Conservation (phyloP, 352 stramenopile species). For the Thraustochytrium striatum region DNA sequence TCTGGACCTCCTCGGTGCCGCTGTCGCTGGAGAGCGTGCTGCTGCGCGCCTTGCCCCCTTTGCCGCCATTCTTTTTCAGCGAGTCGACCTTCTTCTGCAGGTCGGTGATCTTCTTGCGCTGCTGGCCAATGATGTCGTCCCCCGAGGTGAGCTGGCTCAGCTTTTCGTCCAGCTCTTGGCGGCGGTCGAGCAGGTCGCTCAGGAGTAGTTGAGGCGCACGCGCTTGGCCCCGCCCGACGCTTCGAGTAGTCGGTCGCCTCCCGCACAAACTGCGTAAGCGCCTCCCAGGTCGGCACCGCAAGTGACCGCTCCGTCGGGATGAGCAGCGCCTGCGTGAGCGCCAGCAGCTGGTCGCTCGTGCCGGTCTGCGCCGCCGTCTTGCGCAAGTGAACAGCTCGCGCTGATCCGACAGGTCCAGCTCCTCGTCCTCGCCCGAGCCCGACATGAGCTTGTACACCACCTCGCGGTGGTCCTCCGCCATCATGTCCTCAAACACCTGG, state of each 20-base stretch:
- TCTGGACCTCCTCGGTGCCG: constrained; percentile 26
- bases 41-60: not conserved
- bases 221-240: not conserved
- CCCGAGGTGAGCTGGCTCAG: constrained; percentile 20
- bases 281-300: constrained; percentile 33
- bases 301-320: constrained; percentile 31
- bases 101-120: constrained; percentile 40
- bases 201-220: constrained; percentile 42
- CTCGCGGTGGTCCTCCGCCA: constrained; percentile 40
- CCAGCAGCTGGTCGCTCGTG: constrained; percentile 36
- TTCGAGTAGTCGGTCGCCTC: constrained; percentile 39
- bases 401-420: constrained; percentile 39
- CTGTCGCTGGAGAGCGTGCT: not conserved
- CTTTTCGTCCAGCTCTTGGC: constrained; percentile 27
- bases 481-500: constrained; percentile 46
- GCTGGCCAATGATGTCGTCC: constrained; percentile 39
- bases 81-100: not conserved
- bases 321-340: constrained; percentile 30
- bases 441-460: constrained; percentile 23
- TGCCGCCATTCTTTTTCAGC: not conserved
- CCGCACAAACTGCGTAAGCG: constrained; percentile 18
- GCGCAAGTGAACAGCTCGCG: constrained; percentile 23
- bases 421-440: not conserved
- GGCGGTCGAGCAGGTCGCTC: constrained; percentile 25
- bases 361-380: not conserved